phyloP scores from a whole-genome alignment of 495 filamentous ascomycete species.

The Trichoderma reesei region DNA sequence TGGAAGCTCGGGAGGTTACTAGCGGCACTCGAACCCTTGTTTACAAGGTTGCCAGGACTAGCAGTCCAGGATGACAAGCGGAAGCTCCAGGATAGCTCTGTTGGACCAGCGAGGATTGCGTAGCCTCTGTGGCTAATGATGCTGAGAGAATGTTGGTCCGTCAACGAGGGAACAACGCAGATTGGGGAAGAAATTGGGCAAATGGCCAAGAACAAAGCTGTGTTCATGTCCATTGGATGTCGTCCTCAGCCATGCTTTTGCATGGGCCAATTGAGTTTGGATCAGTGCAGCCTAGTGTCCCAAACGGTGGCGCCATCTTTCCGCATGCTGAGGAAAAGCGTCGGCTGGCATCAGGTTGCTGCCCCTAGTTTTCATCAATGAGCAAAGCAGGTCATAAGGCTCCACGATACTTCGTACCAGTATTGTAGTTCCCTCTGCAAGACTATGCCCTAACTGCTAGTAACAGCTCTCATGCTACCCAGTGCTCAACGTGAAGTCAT shows the following conservation, averaged over 20 bases:
- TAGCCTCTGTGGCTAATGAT: neutral
- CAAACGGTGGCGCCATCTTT: neutral
- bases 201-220: neutral
- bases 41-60: neutral
- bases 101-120: neutral
- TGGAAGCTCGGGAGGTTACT: slow-evolving; percentile 5
- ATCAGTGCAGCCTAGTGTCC: neutral
- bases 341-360: neutral
- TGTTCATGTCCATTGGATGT: neutral
- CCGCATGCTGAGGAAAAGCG: neutral
- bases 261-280: neutral
- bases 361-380: neutral
- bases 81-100: neutral
- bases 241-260: neutral
- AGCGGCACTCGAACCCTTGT: neutral
- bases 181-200: neutral
- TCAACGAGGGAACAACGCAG: neutral
- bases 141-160: neutral
- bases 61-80: slow-evolving; percentile 4
- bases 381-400: neutral
- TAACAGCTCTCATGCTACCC: too few relatives aligned
- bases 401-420: too few relatives aligned
- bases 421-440: too few relatives aligned
- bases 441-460: too few relatives aligned
- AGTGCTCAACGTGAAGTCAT: too few relatives aligned